phyloP scores from a whole-genome alignment of 2,329 filamentous ascomycete species.

The Talaromyces sp. region DNA sequence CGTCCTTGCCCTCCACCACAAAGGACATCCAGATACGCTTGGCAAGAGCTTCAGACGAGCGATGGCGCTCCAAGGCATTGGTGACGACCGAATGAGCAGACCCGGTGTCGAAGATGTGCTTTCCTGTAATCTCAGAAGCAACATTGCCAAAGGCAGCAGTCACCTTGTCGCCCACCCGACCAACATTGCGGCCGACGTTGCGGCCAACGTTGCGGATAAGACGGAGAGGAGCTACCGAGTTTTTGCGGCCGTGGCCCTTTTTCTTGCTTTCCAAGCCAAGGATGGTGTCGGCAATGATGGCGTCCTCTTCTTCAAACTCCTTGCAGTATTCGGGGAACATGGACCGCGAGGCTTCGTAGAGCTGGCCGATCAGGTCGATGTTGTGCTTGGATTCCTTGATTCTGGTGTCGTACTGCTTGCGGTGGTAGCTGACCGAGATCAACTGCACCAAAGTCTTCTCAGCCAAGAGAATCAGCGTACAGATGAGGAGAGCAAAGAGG shows the following conservation, averaged over 20 bases:
- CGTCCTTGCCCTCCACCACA: constrained; percentile 81
- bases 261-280: constrained; percentile 57
- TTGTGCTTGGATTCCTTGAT: constrained; percentile 91
- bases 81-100: constrained; percentile 86
- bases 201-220: constrained; percentile 69
- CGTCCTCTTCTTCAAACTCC: constrained; percentile 89
- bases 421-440: constrained; percentile 65
- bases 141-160: constrained; percentile 91
- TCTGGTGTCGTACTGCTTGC: constrained; percentile 60
- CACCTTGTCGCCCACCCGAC: constrained; percentile 84
- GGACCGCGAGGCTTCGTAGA: constrained; percentile 84
- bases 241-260: constrained; percentile 46
- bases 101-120: constrained; percentile 89
- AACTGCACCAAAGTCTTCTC: constrained; percentile 61
- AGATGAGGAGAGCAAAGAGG: constrained; percentile 55
- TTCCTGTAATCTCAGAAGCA: constrained; percentile 90
- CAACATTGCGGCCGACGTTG: constrained; percentile 68
- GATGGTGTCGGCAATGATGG: constrained; percentile 81
- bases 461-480: constrained; percentile 52
- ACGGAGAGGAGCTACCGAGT: constrained; percentile 70
- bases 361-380: constrained; percentile 71
- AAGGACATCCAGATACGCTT: constrained; percentile 97
- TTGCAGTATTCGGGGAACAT: constrained; percentile 89
- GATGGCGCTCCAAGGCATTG: constrained; percentile 78
- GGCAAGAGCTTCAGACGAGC: constrained; percentile 86